Percentiles rank a stretch among this genome's conserved stretches.
Conservation (phyloP, 768 basidiomycete genomes). For the Lepiota venenata region DNA sequence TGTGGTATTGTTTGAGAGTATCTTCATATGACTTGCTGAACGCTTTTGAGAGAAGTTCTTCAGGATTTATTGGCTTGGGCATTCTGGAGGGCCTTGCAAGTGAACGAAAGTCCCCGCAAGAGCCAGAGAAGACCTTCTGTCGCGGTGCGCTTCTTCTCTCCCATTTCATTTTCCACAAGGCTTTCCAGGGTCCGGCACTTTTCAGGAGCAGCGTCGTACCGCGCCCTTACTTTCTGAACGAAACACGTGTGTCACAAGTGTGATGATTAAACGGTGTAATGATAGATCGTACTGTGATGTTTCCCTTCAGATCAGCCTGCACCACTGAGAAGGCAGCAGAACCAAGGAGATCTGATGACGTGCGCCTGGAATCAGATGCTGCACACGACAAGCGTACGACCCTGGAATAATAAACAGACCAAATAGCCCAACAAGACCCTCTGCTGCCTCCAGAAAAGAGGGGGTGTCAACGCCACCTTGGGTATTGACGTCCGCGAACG, state of each 20-base stretch:
- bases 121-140: slow-evolving; percentile 96
- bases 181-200: slow-evolving; percentile 77
- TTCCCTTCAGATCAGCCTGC: slow-evolving; percentile 83
- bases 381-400: too few species aligned
- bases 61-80: slow-evolving; percentile 59
- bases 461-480: slow-evolving; percentile 87
- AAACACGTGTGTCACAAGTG: not conserved
- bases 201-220: slow-evolving; percentile 64
- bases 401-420: slow-evolving; percentile 46
- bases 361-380: not conserved
- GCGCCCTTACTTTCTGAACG: slow-evolving; percentile 84
- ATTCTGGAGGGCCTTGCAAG: slow-evolving; percentile 71
- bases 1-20: slow-evolving; percentile 85
- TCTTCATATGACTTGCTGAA: slow-evolving; percentile 81
- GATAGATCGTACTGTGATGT: slow-evolving; percentile 68
- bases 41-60: slow-evolving; percentile 59
- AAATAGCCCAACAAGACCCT: slow-evolving; percentile 87
- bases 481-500: slow-evolving; percentile 90
- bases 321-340: slow-evolving; percentile 82
- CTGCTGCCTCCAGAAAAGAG: slow-evolving; percentile 82
- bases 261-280: not conserved
- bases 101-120: slow-evolving; percentile 88
- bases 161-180: slow-evolving; percentile 80
- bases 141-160: slow-evolving; percentile 82
- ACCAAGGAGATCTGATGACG: slow-evolving; percentile 71